These are phyloP conservation scores for Fagopyrum esculentum DNA, from an alignment of 148 eudicot genomes.

Conservation along the genomic window DNA sequence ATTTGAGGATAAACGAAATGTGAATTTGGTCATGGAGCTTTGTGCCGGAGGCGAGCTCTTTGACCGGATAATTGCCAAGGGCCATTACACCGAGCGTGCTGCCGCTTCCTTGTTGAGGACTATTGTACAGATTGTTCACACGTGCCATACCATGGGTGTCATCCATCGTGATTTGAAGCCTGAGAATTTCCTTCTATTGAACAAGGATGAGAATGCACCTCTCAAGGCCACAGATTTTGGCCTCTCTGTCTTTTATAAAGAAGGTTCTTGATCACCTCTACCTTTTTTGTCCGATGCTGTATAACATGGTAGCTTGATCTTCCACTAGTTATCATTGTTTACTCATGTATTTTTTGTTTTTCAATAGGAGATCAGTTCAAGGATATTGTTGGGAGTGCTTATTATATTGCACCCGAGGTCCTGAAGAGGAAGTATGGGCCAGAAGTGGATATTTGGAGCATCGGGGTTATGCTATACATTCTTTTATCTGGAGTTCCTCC, in stretches of 20 bases:
- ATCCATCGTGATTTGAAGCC: constrained; percentile 92
- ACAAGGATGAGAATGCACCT: constrained; percentile 70
- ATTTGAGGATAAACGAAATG: constrained; percentile 80
- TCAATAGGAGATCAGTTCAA: constrained; percentile 57
- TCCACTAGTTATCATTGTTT: neutral
- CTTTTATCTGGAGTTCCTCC: constrained; percentile 56
- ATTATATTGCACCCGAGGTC: constrained; percentile 60
- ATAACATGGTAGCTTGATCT: neutral
- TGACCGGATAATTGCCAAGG: constrained; percentile 81
- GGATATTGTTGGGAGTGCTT: constrained; percentile 63
- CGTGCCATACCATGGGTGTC: constrained; percentile 87
- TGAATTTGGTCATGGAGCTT: constrained; percentile 87
- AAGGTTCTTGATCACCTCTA: constrained; percentile 34
- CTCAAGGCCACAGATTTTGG: constrained; percentile 90
- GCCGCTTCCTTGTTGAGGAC: constrained; percentile 86
- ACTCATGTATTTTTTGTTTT: neutral
- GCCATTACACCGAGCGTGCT: constrained; percentile 82
- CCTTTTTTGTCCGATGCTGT: neutral
- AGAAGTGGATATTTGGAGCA: constrained; percentile 57
- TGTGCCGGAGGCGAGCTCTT: constrained; percentile 96
- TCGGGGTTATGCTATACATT: constrained; percentile 52
- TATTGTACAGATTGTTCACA: constrained; percentile 84
- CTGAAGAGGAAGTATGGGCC: constrained; percentile 58
- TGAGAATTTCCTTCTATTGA: constrained; percentile 75
- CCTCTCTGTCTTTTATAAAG: constrained; percentile 77